Percentiles rank a stretch among this genome's conserved stretches.
Conservation (phyloP, 306 rosid genomes). For the Nissolia schottii region DNA sequence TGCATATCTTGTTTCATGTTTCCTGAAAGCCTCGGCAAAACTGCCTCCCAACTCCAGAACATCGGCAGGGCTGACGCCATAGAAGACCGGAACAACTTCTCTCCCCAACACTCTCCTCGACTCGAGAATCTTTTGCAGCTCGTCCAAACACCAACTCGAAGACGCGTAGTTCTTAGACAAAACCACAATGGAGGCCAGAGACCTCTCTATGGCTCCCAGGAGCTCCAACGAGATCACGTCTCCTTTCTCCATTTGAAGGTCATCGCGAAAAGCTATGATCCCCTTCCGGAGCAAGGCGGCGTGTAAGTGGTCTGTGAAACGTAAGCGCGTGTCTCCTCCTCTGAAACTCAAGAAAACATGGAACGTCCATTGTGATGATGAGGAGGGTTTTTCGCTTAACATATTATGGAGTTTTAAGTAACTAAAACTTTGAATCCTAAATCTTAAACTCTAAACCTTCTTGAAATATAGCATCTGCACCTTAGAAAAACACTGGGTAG, state of each 20-base stretch:
- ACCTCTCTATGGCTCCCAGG: background rate
- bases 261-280: background rate
- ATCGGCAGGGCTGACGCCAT: background rate
- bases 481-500: no score
- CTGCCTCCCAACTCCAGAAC: background rate
- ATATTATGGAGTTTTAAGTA: no score
- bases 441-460: no score
- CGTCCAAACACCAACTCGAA: background rate
- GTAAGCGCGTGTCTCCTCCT: background rate
- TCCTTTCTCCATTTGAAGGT: background rate
- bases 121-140: slow-evolving; percentile 6
- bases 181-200: background rate
- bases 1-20: background rate
- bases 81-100: slow-evolving; percentile 3
- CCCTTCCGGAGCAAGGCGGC: background rate
- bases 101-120: background rate
- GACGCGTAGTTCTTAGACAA: no score
- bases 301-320: background rate
- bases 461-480: no score
- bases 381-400: no score
- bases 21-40: background rate
- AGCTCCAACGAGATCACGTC: background rate
- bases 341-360: background rate
- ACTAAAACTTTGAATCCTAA: background rate
- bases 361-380: background rate